Base-by-base conservation (phyloP, 2,329 filamentous ascomycete genomes). In the Diaporthe ilicicola region DNA sequence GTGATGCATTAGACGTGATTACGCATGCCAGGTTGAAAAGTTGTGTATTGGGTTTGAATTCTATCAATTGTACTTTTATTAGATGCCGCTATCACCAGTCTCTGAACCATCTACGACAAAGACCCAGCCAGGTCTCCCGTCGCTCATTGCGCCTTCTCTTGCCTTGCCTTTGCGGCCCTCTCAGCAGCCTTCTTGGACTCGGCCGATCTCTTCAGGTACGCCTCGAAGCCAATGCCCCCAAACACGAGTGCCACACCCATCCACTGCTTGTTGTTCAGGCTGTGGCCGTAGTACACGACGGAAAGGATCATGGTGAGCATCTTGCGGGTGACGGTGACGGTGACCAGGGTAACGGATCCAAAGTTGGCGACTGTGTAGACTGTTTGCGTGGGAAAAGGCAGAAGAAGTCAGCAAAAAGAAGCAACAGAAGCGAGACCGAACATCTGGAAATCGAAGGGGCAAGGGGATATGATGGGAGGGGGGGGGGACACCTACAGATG, bases 291-390 rank as follows among this genome's bases (percentile, higher is more conserved):
- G 83, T 94, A 94, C 72, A 98, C 86, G 34, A 99, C 96, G 67
- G 94, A 97, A 65, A 98, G 87, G 72, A 98, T 94, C 96, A 99
- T 99, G 75, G 95, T 98, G 80, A 98, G 89, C 96, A 99, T 99
- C 85, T 99, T 99, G 78, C 96, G 89, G 55, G 96, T 99, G 55
- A 99, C 96, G 2, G 94, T 99, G 3, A 99, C 95, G 5, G 96
- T 98, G 53, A 98, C 95, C 62, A 99, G 90, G 65, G 98, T 88
- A 61, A 99, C 89, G 12, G 93, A 96, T 12, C 93, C 96, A 84
- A 98, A 99, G 17, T 93, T 94, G 17, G 94, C 92, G 7, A 99
- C 88, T 0, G 96, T 98, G 83, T 97, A 95, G 86, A 97, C 90
- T 91, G 42, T 39, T 53, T 17, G 27, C 7, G 54, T 46, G 59